These are phyloP conservation scores for Ophiostoma quercus DNA, from an alignment of 2,329 filamentous ascomycete species.

Conservation along the genomic window DNA sequence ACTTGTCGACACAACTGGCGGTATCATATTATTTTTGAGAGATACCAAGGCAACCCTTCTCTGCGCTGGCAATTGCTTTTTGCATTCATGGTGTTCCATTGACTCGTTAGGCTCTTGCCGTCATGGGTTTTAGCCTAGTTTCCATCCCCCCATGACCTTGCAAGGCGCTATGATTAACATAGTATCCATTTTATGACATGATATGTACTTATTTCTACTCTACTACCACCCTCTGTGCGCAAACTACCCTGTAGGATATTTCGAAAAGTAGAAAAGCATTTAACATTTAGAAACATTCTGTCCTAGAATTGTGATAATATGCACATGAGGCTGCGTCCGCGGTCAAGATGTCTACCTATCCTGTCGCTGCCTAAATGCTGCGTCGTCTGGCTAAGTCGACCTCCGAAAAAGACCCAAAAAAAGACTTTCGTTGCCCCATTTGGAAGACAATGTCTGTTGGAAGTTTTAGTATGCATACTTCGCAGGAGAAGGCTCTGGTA, in stretches of 20 bases:
- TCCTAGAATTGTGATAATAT: too few species aligned
- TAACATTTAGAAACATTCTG: too few species aligned
- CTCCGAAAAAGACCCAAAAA: not conserved
- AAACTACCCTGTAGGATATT: not conserved
- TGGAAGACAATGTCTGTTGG: constrained; percentile 6
- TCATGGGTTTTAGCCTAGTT: not conserved
- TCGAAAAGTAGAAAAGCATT: not conserved
- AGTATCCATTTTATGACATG: not conserved
- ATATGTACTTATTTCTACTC: not conserved
- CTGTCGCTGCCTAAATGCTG: not conserved
- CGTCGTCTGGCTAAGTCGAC: not conserved
- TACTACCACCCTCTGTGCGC: not conserved
- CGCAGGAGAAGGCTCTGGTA: constrained; percentile 3
- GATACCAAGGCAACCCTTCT: not conserved
- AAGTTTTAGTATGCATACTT: not conserved
- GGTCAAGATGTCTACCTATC: not conserved
- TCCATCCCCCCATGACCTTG: constrained; percentile 3
- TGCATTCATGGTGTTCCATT: not conserved
- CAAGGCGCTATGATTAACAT: constrained; percentile 1
- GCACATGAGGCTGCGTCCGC: not conserved
- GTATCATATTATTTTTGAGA: too few species aligned
- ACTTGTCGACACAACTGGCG: too few species aligned
- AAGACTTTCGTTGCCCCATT: not conserved
- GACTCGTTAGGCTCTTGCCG: not conserved
- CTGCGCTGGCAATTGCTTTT: not conserved